Conservation (phyloP, 805 yeast species). For the Candida caryicola region DNA sequence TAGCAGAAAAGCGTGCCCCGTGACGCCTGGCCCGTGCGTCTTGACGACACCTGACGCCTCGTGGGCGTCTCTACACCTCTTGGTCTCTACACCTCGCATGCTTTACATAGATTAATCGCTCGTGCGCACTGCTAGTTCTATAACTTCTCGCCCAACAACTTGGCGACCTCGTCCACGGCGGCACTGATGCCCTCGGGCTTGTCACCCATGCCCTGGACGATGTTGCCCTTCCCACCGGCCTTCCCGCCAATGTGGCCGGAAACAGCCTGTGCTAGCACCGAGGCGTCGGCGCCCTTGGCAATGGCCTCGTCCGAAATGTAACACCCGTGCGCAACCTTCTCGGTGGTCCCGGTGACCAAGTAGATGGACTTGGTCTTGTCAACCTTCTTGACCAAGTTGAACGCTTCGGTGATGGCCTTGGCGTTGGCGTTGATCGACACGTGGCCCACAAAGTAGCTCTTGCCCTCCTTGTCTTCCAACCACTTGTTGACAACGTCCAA, state of each 20-base stretch:
- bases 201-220: conserved; percentile 96
- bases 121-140: too few relatives aligned
- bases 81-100: too few relatives aligned
- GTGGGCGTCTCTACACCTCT: too few relatives aligned
- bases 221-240: conserved; percentile 97
- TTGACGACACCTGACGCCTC: too few relatives aligned
- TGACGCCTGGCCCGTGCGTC: too few relatives aligned
- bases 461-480: conserved; percentile 50
- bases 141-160: conserved; percentile 59
- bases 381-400: conserved; percentile 76
- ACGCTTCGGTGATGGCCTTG: conserved; percentile 91
- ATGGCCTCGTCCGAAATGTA: conserved; percentile 73
- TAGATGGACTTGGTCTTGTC: conserved; percentile 73
- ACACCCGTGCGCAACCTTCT: conserved; percentile 94
- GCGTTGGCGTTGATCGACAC: conserved; percentile 77
- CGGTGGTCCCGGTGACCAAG: conserved; percentile 67
- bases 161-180: conserved; percentile 72
- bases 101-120: too few relatives aligned
- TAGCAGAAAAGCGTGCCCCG: too few relatives aligned
- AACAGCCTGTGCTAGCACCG: conserved; percentile 71
- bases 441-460: conserved; percentile 63
- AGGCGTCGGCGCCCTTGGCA: conserved; percentile 68
- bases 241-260: conserved; percentile 84
- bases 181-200: conserved; percentile 63
- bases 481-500: conserved; percentile 71